These are phyloP conservation scores for Paraconiothyrium sp. DNA, from an alignment of 2,329 filamentous ascomycete genomes.

Conservation along the genomic window DNA sequence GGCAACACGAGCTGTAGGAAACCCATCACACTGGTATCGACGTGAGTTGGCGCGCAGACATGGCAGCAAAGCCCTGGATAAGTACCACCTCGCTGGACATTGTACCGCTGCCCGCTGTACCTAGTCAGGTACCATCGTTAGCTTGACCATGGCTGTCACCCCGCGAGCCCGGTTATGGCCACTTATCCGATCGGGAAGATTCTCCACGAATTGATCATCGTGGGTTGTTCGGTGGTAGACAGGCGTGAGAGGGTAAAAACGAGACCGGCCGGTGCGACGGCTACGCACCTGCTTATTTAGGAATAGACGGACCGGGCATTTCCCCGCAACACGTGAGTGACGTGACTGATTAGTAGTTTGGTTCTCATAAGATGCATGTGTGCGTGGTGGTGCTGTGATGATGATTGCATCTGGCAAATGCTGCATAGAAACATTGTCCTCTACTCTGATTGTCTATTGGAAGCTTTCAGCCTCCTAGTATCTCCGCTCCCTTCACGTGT, in stretches of 20 bases:
- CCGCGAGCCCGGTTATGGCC: constrained; percentile 5
- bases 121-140: neutral
- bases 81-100: constrained; percentile 6
- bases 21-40: neutral
- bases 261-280: neutral
- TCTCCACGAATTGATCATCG: constrained; percentile 14
- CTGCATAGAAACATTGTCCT: too few species aligned
- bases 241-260: neutral
- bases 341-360: neutral
- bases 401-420: neutral
- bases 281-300: constrained; percentile 3
- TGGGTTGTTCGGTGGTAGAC: neutral
- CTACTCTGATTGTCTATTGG: too few species aligned
- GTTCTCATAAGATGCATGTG: neutral
- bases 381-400: neutral
- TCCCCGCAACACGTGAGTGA: constrained; percentile 1
- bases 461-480: neutral
- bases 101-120: constrained; percentile 10
- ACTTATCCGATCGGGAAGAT: constrained; percentile 4
- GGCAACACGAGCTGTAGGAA: neutral
- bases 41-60: neutral
- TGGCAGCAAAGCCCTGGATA: constrained; percentile 4
- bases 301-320: neutral
- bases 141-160: constrained; percentile 1
- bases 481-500: neutral